Evolutionary conservation across 208 protist species (phyloP).

Genomic region (Crithidia fasciculata): DNA sequence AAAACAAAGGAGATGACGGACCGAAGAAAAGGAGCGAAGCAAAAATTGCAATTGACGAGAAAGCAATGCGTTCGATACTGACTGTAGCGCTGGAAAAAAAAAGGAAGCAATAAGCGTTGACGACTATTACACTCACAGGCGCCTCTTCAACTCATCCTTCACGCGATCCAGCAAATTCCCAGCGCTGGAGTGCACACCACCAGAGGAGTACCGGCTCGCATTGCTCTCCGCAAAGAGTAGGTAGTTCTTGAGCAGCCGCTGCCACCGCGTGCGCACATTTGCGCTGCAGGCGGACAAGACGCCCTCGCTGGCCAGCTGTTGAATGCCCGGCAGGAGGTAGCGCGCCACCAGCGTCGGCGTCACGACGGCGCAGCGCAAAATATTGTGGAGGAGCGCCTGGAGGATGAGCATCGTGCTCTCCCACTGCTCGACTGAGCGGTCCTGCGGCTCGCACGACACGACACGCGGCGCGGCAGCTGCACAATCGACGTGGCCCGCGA

Average conservation of each 20-base stretch:
- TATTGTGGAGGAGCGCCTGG: constrained; percentile 41
- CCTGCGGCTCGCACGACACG: neutral
- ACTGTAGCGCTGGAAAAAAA: too few relatives aligned
- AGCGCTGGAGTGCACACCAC: constrained; percentile 18
- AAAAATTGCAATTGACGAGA: too few relatives aligned
- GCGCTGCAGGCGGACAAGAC: constrained; percentile 28
- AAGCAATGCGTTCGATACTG: too few relatives aligned
- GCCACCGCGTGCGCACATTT: constrained; percentile 52
- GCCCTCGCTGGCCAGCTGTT: constrained; percentile 37
- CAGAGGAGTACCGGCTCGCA: constrained; percentile 23
- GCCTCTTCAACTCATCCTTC: constrained; percentile 64
- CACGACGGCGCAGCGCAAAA: constrained; percentile 70
- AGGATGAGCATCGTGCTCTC: constrained; percentile 54
- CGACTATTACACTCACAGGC: constrained; percentile 17
- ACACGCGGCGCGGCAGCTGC: too few relatives aligned
- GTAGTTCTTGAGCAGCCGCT: constrained; percentile 52
- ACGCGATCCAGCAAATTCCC: constrained; percentile 56
- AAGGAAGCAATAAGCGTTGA: too few relatives aligned
- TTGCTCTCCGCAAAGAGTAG: constrained; percentile 48
- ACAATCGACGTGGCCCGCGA: too few relatives aligned
- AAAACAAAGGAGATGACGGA: too few relatives aligned
- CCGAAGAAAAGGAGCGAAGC: too few relatives aligned
- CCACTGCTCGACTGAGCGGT: constrained; percentile 34
- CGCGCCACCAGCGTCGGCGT: constrained; percentile 60
- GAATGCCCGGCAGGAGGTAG: constrained; percentile 60